These are phyloP conservation scores for Dimocarpus longan DNA, from an alignment of 345 rosid species.

Conservation along the genomic window DNA sequence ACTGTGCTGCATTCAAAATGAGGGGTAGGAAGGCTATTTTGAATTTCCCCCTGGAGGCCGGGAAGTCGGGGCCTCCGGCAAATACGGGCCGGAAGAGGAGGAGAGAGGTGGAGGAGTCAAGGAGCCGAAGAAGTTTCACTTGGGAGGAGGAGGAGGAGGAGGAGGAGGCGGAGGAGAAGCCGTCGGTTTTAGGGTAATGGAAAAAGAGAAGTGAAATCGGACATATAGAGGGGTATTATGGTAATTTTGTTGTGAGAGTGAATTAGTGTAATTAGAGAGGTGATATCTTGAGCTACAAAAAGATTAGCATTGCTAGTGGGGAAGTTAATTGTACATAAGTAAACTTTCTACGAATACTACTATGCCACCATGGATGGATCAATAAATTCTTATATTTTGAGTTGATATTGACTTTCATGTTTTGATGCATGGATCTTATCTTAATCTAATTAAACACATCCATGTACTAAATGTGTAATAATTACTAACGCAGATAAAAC, in stretches of 20 bases:
- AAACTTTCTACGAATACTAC: not conserved
- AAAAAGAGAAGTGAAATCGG: not conserved
- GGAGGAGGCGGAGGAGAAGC: slow-evolving; percentile 1
- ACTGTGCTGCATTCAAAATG: slow-evolving; percentile 78
- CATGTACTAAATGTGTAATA: not conserved
- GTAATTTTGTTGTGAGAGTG: not conserved
- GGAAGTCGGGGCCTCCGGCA: slow-evolving; percentile 49
- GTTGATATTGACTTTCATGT: not conserved
- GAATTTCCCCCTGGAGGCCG: slow-evolving; percentile 87
- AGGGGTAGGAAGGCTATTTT: slow-evolving; percentile 85
- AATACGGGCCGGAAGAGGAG: slow-evolving; percentile 56
- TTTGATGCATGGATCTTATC: not conserved
- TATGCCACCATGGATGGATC: not conserved
- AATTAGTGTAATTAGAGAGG: not conserved
- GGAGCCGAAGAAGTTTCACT: not conserved
- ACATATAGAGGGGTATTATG: not conserved
- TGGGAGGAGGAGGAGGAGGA: slow-evolving; percentile 11
- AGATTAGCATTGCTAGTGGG: not conserved
- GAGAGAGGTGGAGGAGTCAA: slow-evolving; percentile 24
- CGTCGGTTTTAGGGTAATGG: not conserved
- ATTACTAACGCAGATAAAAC: not conserved
- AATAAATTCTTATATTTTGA: not conserved
- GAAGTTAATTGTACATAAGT: not conserved
- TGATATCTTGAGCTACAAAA: not conserved
- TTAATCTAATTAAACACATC: not conserved